phyloP scores from a whole-genome alignment of 108 stramenopile species.

The Tribonema minus region DNA sequence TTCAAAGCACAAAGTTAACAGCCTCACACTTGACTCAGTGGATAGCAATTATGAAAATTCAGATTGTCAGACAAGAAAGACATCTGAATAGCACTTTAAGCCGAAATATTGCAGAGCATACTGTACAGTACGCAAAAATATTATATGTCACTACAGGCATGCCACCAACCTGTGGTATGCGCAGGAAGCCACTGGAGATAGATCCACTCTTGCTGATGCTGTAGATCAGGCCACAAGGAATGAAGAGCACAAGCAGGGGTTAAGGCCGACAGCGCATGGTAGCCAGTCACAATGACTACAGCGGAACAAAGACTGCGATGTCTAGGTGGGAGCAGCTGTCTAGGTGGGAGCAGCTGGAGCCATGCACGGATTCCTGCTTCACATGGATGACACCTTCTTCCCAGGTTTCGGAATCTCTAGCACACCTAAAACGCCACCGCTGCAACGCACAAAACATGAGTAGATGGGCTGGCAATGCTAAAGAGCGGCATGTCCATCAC shows the following conservation, averaged over 20 bases:
- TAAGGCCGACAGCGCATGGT: no score
- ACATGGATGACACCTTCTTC: no score
- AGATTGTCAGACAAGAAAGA: background rate
- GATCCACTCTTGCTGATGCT: constrained; percentile 41
- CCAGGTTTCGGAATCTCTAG: no score
- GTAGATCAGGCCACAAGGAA: background rate
- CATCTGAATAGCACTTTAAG: background rate
- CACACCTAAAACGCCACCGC: background rate
- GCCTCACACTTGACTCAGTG: no score
- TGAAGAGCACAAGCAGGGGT: background rate
- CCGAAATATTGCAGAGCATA: background rate
- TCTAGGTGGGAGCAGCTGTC: no score
- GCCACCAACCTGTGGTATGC: constrained; percentile 36
- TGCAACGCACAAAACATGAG: background rate
- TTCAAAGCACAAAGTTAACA: no score
- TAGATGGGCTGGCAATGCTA: background rate
- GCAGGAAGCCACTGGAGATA: constrained; percentile 24
- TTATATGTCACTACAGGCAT: no score
- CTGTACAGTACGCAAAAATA: constrained; percentile 33
- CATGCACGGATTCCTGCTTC: no score
- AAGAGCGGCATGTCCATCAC: no score
- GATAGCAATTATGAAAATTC: background rate
- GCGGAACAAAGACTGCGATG: no score
- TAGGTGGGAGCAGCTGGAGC: no score
- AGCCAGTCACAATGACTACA: no score